Evolutionary conservation across 2,329 filamentous ascomycete genomes (phyloP), one percentile per base, ranked within the genome.

Genomic region (Penicillium sp.): DNA sequence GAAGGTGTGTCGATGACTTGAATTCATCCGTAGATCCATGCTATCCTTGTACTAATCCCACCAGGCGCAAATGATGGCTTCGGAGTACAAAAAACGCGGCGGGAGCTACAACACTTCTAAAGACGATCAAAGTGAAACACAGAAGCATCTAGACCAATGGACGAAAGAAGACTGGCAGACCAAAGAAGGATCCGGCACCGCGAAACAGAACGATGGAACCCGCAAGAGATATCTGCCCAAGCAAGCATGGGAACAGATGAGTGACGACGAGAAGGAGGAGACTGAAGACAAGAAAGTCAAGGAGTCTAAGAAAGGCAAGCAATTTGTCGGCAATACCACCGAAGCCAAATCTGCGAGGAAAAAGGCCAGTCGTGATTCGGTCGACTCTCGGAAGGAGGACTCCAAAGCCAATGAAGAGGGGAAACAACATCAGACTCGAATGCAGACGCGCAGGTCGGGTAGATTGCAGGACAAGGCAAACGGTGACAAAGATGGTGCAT

Each of bases 121-220:
- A 53, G 68, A 73, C 43, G 67, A 70, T 14, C 71, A 79, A 54
- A 73, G 77, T 55, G 67, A 77, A 23, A 72, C 71, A 4, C 77
- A 79, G 51, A 73, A 77, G 63, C 67, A 78, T 46, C 67, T 81
- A 1, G 69, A 72, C 6, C 69, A 79, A 18, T 81, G 79, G 78
- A 70, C 67, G 0, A 68, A 79, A n/a, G 78, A 80, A 51, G 74
- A 80, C 5, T 80, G 77, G 77, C 77, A 80, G 67, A 80, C 77
- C 0, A 80, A 79, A 54, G 77, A 80, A 45, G 77, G 77, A 1
- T 71, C 68, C 6, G 77, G 73, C 0, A 66, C 73, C n/a, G 77
- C 79, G 1, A 77, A 76, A 54, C 63, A 78, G 49, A 70, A 69
- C 2, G 76, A 79, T 57, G 77, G 75, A 1, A 76, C 73, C 1